Percentiles rank a stretch among this genome's conserved stretches.
Evolutionary conservation across 306 rosid genomes (phyloP).

Genomic region (Quercus cerris): DNA sequence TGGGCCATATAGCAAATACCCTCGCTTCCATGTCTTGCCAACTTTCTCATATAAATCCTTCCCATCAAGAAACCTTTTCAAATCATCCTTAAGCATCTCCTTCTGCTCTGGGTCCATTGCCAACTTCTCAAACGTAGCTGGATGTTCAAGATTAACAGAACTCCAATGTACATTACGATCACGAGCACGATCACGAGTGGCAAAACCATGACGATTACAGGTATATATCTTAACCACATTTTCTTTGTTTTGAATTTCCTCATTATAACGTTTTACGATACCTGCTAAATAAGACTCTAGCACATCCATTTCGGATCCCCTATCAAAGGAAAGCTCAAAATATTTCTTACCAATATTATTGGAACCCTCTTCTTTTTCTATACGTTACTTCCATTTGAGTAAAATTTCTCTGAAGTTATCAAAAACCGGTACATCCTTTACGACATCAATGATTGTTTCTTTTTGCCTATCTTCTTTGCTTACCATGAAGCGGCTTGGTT

Average conservation of each 20-base stretch:
- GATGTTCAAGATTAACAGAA: background rate
- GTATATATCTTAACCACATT: background rate
- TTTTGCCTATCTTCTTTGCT: too few relatives aligned
- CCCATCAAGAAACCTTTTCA: background rate
- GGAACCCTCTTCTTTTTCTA: too few relatives aligned
- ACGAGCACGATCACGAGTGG: too few relatives aligned
- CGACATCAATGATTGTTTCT: too few relatives aligned
- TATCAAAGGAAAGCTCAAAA: too few relatives aligned
- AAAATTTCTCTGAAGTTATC: too few relatives aligned
- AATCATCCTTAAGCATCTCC: background rate
- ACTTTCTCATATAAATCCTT: background rate
- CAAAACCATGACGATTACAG: background rate
- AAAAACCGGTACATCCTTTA: too few relatives aligned
- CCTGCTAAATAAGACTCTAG: too few relatives aligned
- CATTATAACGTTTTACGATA: fast-evolving
- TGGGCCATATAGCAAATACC: constrained; percentile 1
- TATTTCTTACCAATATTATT: too few relatives aligned
- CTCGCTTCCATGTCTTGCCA: background rate
- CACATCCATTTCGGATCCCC: too few relatives aligned
- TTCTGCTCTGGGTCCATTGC: background rate
- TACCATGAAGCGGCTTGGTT: too few relatives aligned
- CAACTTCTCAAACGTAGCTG: background rate
- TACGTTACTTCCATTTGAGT: too few relatives aligned
- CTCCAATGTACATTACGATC: background rate
- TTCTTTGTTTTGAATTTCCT: fast-evolving